Conservation (phyloP, 495 filamentous ascomycete species). For the Penicillium longicatenatum region DNA sequence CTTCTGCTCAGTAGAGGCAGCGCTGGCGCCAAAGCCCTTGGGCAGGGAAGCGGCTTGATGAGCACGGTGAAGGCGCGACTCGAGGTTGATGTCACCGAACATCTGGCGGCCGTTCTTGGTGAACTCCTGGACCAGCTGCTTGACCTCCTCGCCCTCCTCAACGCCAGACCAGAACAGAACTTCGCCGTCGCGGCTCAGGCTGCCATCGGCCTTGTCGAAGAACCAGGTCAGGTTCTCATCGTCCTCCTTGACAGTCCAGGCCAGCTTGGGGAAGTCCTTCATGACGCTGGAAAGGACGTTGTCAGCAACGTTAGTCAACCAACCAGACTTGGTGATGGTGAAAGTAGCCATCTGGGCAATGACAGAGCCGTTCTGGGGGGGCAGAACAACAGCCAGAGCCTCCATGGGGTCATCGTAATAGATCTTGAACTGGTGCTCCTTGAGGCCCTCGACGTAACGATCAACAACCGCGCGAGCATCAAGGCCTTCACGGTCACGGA, state of each 20-base stretch:
- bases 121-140: conserved; percentile 87
- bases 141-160: conserved; percentile 80
- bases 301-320: conserved; percentile 95
- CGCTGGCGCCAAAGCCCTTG: conserved; percentile 47
- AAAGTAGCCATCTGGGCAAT: conserved; percentile 87
- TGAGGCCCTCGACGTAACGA: conserved; percentile 77
- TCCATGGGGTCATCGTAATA: conserved; percentile 98
- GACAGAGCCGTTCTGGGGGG: conserved; percentile 54
- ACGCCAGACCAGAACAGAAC: conserved; percentile 98
- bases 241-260: conserved; percentile 96
- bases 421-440: conserved; percentile 80
- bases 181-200: conserved; percentile 77
- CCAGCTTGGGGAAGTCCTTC: conserved; percentile 87
- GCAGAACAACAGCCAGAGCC: conserved; percentile 89
- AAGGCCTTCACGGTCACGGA: conserved; percentile 82
- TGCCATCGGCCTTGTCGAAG: conserved; percentile 95
- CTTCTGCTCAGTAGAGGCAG: conserved; percentile 58
- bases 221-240: conserved; percentile 99
- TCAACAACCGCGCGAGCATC: conserved; percentile 84
- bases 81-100: conserved; percentile 90
- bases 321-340: conserved; percentile 92
- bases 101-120: conserved; percentile 78
- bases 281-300: conserved; percentile 93
- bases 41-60: conserved; percentile 61
- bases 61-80: conserved; percentile 77